Evolutionary conservation across 371 early-diverging fungal species (phyloP).

Genomic region (Lichtheimia ornata): DNA sequence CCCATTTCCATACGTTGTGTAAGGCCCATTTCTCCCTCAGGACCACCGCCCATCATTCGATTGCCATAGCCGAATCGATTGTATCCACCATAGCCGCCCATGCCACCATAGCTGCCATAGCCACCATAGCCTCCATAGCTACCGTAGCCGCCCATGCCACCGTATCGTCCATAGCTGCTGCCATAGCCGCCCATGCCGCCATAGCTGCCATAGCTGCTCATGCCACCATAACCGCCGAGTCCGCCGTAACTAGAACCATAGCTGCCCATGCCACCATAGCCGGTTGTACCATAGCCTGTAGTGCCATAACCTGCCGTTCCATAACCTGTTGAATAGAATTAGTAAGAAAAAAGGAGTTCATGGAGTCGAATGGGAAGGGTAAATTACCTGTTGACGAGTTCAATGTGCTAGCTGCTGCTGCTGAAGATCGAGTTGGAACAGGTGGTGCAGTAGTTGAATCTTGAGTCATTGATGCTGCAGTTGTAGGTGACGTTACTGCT

Average conservation of each 20-base stretch:
- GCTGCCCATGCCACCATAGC: constrained; percentile 11
- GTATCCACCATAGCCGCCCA: constrained; percentile 45
- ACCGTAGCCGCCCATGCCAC: constrained; percentile 34
- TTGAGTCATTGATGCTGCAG: constrained; percentile 10
- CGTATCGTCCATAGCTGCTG: constrained; percentile 39
- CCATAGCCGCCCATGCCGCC: constrained; percentile 22
- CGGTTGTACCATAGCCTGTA: constrained; percentile 4
- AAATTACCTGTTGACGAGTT: constrained; percentile 4
- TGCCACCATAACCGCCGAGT: constrained; percentile 2
- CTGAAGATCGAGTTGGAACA: constrained; percentile 23
- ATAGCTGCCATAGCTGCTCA: constrained; percentile 11
- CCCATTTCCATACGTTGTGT: constrained; percentile 86
- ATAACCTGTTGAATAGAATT: not conserved
- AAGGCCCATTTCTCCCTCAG: constrained; percentile 62
- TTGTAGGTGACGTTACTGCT: constrained; percentile 17
- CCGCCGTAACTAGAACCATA: constrained; percentile 11
- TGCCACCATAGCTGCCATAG: constrained; percentile 48
- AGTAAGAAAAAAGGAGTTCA: not conserved
- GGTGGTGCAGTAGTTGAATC: constrained; percentile 21
- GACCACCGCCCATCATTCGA: constrained; percentile 11
- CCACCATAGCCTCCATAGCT: constrained; percentile 45
- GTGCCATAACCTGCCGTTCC: constrained; percentile 6
- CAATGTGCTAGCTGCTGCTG: constrained; percentile 6
- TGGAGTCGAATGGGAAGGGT: not conserved
- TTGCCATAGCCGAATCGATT: constrained; percentile 45